Base-by-base conservation (phyloP, 2,329 filamentous ascomycete genomes). In the Trichoderma atrobrunneum region DNA sequence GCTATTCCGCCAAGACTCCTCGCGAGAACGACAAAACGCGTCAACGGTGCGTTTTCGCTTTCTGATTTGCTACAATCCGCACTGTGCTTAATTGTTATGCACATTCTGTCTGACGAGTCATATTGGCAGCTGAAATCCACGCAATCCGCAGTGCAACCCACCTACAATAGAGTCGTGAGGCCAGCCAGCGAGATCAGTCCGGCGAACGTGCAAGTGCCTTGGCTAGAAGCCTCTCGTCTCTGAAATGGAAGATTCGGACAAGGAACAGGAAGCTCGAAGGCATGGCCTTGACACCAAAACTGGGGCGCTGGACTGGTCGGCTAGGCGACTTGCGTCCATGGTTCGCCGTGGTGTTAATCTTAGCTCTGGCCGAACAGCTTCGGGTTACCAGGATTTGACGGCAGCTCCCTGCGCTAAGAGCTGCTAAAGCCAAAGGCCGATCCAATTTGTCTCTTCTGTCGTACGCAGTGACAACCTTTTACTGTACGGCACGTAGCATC, bases 271-370 rank as follows among this genome's bases (percentile, higher is more conserved):
- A 56, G 39, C 11, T 54, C 24, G 6, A 54, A 21, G 14, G n/a
- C 64, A 28, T 43, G 24, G 51, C 24, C 24, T 30, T 59, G 64
- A 39, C 64, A 59, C 34, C 51, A 21, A 39, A 57, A 67, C 24
- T 39, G 34, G 65, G 65, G n/a, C 54, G 28, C 36, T 32, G 24
- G 56, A 48, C 36, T 10, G 6, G 26, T 5, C 36, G 39, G 28
- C 65, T 68, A 68, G 56, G 65, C 65, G 56, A 68, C n/a, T 60
- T 68, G 54, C 36, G 65, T 68, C 56, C 18, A 68, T 68, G 36
- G 56, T 36, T 30, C 16, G 65, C 34, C 54, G 26, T 26, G 60
- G 32, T 67, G 16, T 57, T 18, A 30, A 59, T 57, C 64, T 68
- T 68, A 68, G 65, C 56, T 48, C 65, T 60, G 56, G 65, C 21